These are phyloP conservation scores for Plasmodium sp. DNA, from an alignment of 169 alveolate genomes.

Conservation along the genomic window DNA sequence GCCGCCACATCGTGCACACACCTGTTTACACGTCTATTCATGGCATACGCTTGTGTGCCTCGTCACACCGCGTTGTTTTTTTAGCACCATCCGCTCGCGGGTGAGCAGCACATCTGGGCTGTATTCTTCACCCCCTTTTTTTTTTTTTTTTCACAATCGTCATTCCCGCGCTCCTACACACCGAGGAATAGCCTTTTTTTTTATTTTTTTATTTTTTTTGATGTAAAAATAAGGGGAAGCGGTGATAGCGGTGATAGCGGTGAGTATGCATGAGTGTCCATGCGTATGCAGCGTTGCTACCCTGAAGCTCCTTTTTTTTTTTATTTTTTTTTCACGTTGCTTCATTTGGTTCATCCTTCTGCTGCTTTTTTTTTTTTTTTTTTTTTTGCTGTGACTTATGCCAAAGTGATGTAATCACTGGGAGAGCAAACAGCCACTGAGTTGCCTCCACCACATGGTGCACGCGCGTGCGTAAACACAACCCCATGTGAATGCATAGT, in stretches of 20 bases:
- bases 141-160: neutral
- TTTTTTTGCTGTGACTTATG: too few species aligned
- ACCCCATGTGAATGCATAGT: too few species aligned
- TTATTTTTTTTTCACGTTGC: too few species aligned
- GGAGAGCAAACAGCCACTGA: too few species aligned
- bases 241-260: neutral
- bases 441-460: too few species aligned
- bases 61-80: neutral
- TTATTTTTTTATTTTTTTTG: neutral
- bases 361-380: too few species aligned
- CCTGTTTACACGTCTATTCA: too few species aligned
- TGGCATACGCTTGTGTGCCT: too few species aligned
- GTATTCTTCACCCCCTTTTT: neutral
- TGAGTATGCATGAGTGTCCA: neutral
- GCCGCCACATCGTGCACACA: too few species aligned
- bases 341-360: too few species aligned
- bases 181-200: neutral
- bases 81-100: neutral
- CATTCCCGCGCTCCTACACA: neutral
- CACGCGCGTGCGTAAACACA: too few species aligned
- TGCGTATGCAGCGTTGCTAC: neutral
- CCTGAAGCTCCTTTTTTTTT: neutral
- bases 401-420: too few species aligned
- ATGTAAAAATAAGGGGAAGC: neutral
- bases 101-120: neutral